Percentiles rank a stretch among this genome's conserved stretches.
phyloP scores from a whole-genome alignment of 495 filamentous ascomycete genomes.

The Astrothelium subdiscretum region DNA sequence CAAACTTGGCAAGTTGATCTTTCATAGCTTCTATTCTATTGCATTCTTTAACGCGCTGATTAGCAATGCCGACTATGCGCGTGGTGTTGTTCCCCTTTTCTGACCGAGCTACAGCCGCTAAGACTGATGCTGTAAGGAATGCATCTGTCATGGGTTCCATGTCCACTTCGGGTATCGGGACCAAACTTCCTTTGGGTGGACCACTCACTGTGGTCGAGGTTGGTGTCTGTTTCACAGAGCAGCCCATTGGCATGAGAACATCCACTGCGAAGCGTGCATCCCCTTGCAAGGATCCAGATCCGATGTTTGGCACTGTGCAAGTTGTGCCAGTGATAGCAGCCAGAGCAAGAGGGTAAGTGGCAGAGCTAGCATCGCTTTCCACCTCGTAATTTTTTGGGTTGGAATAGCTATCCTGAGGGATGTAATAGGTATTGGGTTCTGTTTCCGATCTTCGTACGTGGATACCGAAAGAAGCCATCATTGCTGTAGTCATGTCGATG shows the following conservation, averaged over 20 bases:
- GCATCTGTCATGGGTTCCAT: constrained; percentile 99
- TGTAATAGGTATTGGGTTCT: constrained; percentile 86
- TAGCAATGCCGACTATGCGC: constrained; percentile 89
- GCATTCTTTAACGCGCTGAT: constrained; percentile 97
- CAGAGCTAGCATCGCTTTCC: constrained; percentile 95
- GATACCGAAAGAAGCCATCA: constrained; percentile 94
- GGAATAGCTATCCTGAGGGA: constrained; percentile 72
- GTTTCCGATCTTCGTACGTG: constrained; percentile 56
- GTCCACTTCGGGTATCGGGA: constrained; percentile 64
- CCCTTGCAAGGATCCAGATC: constrained; percentile 79
- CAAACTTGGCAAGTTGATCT: constrained; percentile 90
- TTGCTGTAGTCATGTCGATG: constrained; percentile 95
- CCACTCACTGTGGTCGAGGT: constrained; percentile 88
- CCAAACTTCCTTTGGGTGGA: constrained; percentile 59
- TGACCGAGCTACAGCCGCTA: constrained; percentile 74
- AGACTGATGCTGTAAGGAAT: constrained; percentile 86
- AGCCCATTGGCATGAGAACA: constrained; percentile 88
- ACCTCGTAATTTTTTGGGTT: constrained; percentile 83
- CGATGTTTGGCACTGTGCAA: constrained; percentile 94
- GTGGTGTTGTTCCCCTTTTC: constrained; percentile 49
- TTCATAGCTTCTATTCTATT: constrained; percentile 96
- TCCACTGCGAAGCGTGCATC: constrained; percentile 93
- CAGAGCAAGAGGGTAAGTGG: constrained; percentile 90
- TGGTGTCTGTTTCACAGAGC: constrained; percentile 71
- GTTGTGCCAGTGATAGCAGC: constrained; percentile 91